Evolutionary conservation across 805 yeast species (phyloP), one percentile per base, ranked within the genome.

Genomic region (Candida jianshihensis): DNA sequence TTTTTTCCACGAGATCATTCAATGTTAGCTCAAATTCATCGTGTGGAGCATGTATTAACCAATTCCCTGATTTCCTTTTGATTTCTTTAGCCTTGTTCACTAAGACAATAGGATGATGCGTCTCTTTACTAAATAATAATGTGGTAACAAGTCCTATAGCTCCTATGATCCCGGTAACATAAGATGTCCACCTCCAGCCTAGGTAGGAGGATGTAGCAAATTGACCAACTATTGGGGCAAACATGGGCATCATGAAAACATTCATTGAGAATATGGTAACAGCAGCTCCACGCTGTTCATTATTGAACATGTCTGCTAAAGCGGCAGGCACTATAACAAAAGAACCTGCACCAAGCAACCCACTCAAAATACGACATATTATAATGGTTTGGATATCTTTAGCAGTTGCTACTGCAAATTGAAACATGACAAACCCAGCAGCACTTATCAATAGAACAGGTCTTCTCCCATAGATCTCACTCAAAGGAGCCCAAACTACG

Each of bases 181-280:
- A 85, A 44, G 68, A 71, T 12, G 84, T 71, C 95, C 95, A 86
- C 53, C 95, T 68, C 94, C 95, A 85, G 14, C 87, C 84, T 29
- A 87, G 63, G 37, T 70, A 64, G 9, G 61, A 50, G 38, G 75
- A 70, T 13, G 67, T 70, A 31, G 81, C 76, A 56, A 79, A 84
- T 1, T 80, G 80, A 41, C 89, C 85, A 33, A 75, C 73, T 40
- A 88, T 77, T 15, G 96, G 96, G 1, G 90, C 90, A 25, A 81
- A 37, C 64, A 85, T 69, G 16, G 96, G 96, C 39, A 94, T 92
- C 24, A 70, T 66, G 46, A 84, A 82, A 26, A 86, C 85, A 32
- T 80, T 75, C 64, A 83, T 70, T 1, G 86, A 68, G 49, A 87
- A 88, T 14, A 81, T 45, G 8, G 80, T 66, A 48, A 86, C 67